Percentiles rank a stretch among this genome's conserved stretches.
Evolutionary conservation across 306 rosid genomes (phyloP).

Genomic region (Neltuma alba): DNA sequence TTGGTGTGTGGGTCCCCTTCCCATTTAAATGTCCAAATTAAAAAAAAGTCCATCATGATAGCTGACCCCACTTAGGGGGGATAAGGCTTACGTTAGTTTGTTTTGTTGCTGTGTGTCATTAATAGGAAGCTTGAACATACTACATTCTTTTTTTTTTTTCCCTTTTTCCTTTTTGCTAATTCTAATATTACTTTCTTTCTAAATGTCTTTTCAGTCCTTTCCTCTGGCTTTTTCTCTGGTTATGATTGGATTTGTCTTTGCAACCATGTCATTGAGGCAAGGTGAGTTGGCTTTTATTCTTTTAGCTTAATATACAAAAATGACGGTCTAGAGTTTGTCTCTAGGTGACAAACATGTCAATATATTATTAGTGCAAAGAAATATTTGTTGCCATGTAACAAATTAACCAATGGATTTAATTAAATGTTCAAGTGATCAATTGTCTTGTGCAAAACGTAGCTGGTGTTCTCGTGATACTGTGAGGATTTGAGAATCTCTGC

Average conservation of each 20-base stretch:
- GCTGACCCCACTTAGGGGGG: not conserved
- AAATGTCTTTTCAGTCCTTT: conserved; percentile 62
- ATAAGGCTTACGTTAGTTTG: not conserved
- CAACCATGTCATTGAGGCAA: conserved; percentile 76
- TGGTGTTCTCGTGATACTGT: not conserved
- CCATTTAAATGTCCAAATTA: too few species aligned
- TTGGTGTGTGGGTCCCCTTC: too few species aligned
- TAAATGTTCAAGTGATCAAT: not conserved
- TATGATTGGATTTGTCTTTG: conserved; percentile 67
- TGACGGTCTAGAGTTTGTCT: too few species aligned
- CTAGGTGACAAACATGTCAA: too few species aligned
- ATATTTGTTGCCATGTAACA: not conserved
- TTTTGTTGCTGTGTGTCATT: not conserved
- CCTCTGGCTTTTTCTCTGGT: conserved; percentile 72
- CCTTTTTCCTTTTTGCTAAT: not conserved
- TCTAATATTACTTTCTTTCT: conserved; percentile 25
- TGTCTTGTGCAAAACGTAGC: not conserved
- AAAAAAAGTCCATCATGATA: not conserved
- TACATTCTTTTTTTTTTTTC: not conserved
- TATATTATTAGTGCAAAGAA: too few species aligned
- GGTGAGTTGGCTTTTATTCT: conserved; percentile 48
- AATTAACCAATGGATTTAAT: too few species aligned
- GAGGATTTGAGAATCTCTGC: not conserved
- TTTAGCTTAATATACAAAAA: conserved; percentile 5
- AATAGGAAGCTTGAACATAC: conserved; percentile 9